Evolutionary conservation across 148 eudicot genomes (phyloP).

Genomic region (Vaccinium darrowii): DNA sequence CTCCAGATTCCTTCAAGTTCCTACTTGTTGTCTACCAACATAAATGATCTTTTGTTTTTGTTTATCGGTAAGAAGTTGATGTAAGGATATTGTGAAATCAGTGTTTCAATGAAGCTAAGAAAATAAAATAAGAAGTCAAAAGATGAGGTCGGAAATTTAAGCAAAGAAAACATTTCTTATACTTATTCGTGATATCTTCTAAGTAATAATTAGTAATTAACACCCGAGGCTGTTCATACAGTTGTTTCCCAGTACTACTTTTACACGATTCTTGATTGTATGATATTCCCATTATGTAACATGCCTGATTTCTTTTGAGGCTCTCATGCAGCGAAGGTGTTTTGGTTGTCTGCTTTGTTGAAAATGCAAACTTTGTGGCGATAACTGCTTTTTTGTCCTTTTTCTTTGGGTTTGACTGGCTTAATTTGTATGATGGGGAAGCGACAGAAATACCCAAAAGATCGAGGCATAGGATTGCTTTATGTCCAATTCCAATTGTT

Average conservation of each 20-base stretch:
- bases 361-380: not conserved
- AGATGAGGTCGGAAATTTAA: not conserved
- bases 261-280: not conserved
- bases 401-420: not conserved
- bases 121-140: not conserved
- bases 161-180: not conserved
- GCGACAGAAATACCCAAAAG: not conserved
- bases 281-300: not conserved
- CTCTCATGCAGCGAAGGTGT: not conserved
- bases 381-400: not conserved
- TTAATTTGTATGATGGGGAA: not conserved
- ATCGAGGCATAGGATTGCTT: not conserved
- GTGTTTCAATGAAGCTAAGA: not conserved
- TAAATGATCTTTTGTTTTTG: not conserved
- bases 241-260: not conserved
- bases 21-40: not conserved
- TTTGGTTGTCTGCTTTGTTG: not conserved
- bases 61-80: not conserved
- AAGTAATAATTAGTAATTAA: not conserved
- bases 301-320: slow-evolving; percentile 3
- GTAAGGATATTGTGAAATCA: not conserved
- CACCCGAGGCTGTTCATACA: not conserved
- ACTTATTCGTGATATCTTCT: not conserved
- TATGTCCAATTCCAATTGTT: not conserved
- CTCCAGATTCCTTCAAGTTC: not conserved